Percentiles rank a stretch among this genome's conserved stretches.
Conservation (phyloP, 352 stramenopile genomes). For the Phytopythium helicoides region DNA sequence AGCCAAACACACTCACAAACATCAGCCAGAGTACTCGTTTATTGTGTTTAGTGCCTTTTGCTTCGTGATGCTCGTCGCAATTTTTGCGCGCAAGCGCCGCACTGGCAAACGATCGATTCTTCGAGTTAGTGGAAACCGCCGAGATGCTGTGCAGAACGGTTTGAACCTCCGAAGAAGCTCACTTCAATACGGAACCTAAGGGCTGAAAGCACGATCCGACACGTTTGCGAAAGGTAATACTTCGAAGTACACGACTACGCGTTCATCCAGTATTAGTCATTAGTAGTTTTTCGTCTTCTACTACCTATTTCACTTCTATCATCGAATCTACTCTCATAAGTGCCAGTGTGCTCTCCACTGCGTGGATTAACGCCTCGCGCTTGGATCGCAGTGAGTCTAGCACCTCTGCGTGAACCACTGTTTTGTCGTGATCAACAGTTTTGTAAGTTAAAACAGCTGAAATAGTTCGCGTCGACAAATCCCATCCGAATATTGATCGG, state of each 20-base stretch:
- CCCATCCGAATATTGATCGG: constrained; percentile 39
- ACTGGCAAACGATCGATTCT: not conserved
- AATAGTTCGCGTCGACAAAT: constrained; percentile 12
- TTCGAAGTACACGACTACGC: too few species aligned
- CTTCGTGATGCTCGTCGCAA: not conserved
- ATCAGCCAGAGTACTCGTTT: constrained; percentile 3
- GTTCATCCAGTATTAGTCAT: too few species aligned
- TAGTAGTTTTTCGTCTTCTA: too few species aligned
- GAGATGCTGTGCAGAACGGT: not conserved
- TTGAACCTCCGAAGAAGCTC: not conserved
- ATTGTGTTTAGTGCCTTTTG: not conserved
- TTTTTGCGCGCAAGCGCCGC: constrained; percentile 1
- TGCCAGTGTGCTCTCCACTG: constrained; percentile 39
- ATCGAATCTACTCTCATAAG: constrained; percentile 39
- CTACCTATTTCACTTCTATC: constrained; percentile 21
- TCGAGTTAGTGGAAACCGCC: not conserved
- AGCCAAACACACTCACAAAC: not conserved
- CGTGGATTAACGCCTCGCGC: constrained; percentile 34
- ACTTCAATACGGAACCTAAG: constrained; percentile 4
- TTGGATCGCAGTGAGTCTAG: constrained; percentile 46
- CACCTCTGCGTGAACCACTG: constrained; percentile 27
- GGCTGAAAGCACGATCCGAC: not conserved
- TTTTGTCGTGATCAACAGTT: constrained; percentile 11
- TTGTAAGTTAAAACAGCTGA: constrained; percentile 22
- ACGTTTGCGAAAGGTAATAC: too few species aligned